Base-by-base conservation (phyloP, 805 yeast species). In the Suhomyces sp. region DNA sequence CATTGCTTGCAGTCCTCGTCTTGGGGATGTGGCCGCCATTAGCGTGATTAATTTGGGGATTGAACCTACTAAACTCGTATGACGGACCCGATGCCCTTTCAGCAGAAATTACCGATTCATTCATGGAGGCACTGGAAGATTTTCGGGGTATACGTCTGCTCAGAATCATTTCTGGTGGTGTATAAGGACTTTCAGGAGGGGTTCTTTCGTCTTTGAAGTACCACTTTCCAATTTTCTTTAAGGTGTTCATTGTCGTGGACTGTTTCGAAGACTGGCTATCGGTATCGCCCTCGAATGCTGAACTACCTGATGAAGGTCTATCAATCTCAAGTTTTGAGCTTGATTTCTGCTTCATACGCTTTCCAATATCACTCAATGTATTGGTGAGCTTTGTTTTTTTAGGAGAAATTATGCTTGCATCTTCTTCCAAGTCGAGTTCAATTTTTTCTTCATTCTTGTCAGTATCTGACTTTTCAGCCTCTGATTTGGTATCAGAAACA, bases 161-260 rank as follows among this genome's bases (percentile, higher is more conserved):
- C 43, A 80, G 73, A n/a, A 85, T 85, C 89, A 85, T 85, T 60
- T 84, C 88, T 0, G 89, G 89, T 0, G 85, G 80, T 6, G 65
- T 69, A 52, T 78, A 76, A 9, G 56, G 54, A 7, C 53, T 57
- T 12, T 56, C 60, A 2, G 47, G 13, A 44, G 25, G 22, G 46
- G 47, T 41, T 40, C 62, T 51, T 20, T 73, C 79, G 50, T 79
- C 79, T 33, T 76, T 82, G 49, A 76, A 77, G 58, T 87, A 87
- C 89, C 93, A 85, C 55, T 80, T 84, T 1, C 87, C 88, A 6
- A 87, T 65, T 59, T 82, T 86, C 52, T 76, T 79, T 45, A 85
- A 67, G 0, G 89, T 68, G 43, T 61, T 66, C 39, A 62, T 58
- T 8, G 68, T 58, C 1, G 59, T 15, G 21, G 52, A 24, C 17